Conservation (phyloP, 331 rosid genomes). For the Quercus phellos region DNA sequence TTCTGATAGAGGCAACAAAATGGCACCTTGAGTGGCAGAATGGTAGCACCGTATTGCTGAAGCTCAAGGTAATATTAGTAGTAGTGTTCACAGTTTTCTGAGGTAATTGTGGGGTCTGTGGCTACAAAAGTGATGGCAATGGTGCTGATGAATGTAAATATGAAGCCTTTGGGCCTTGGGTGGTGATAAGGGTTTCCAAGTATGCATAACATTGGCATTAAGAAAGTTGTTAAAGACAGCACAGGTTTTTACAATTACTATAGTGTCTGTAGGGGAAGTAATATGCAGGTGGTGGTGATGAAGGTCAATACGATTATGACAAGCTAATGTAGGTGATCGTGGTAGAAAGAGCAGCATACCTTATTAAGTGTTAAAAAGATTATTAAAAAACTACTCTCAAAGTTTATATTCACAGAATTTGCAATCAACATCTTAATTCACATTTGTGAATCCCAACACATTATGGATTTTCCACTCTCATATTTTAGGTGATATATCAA, state of each 20-base stretch:
- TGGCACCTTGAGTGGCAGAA: constrained; percentile 2
- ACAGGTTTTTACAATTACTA: neutral
- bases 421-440: neutral
- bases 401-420: neutral
- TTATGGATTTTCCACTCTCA: neutral
- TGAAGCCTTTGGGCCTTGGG: neutral
- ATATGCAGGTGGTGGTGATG: neutral
- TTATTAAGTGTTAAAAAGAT: neutral
- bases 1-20: neutral
- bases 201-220: neutral
- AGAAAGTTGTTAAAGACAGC: neutral
- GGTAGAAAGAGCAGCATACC: neutral
- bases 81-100: constrained; percentile 2
- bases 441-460: neutral
- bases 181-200: neutral
- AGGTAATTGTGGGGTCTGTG: neutral
- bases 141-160: neutral
- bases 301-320: neutral
- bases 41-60: neutral
- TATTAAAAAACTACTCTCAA: neutral
- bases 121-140: too few relatives aligned
- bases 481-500: neutral
- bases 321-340: neutral
- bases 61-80: neutral
- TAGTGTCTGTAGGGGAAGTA: neutral